Base-by-base conservation (phyloP, 164 flowering plant genomes). In the Stephania yunnanensis region DNA sequence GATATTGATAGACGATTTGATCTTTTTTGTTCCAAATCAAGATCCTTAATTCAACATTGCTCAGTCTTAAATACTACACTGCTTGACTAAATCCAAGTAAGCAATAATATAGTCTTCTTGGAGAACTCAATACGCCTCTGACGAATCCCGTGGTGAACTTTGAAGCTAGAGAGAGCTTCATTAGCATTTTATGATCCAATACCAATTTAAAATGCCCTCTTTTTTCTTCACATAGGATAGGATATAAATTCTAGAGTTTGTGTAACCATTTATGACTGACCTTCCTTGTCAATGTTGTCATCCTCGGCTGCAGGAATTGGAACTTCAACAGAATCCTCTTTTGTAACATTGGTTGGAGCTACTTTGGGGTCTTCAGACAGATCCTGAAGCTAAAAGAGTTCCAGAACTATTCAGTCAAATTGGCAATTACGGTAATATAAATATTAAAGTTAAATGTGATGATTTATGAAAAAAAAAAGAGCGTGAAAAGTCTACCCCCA, bases 381-480 rank as follows among this genome's bases (percentile, higher is more conserved):
- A 79, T 88, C 96, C 77, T 87, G 89, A 70, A 89, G 81, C 92
- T 92, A 83, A 76, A 81, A 58, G 6, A 69, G 10, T 69, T 75
- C 5, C 17, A 72, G n/a, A 36, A 19, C 42, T 36, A 15, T 53
- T 63, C 42, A 73, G 52, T 50, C n/a, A 71, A 50, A 50, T 70
- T 46, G 10, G 19, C 29, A 68, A 7, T 20, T 6, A 9, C 65
- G 29, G 53, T 46, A 46, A 46, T 67, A 19, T 61, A 17, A 9
- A 9, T 5, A 1, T 48, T 2, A 45, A 67, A 25, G 25, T 25
- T 25, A 25, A 63, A 63, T 4, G 19, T 15, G 6, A 10, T 50
- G 55, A 63, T 36, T 20, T 19, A 71, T 5, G 22, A 58, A 46
- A 6, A 78, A 70, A 45, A 69, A 22, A 1, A 8, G 5, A 31